Conservation (phyloP, 164 flowering plant species). For the Saururus chinensis region DNA sequence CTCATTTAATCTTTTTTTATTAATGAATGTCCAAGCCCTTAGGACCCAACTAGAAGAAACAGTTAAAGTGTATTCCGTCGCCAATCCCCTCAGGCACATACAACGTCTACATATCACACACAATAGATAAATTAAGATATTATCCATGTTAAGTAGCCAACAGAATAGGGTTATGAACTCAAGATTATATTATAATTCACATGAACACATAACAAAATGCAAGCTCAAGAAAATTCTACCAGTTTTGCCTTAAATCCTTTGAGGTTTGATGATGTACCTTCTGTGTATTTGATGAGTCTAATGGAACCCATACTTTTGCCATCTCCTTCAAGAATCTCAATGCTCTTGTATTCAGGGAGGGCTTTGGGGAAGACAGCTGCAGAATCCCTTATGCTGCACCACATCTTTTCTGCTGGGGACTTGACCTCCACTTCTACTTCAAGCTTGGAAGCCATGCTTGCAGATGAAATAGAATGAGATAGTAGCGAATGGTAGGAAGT, state of each 20-base stretch:
- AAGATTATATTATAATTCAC: no score
- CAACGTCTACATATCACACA: no score
- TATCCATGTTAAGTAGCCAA: no score
- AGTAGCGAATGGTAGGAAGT: neutral
- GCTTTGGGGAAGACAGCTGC: conserved; percentile 48
- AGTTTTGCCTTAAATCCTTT: no score
- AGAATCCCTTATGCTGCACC: conserved; percentile 50
- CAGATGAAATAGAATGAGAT: neutral
- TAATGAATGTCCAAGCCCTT: neutral
- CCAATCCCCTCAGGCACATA: no score
- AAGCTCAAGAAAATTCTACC: no score
- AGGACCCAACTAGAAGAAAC: no score
- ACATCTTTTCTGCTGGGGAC: conserved; percentile 42
- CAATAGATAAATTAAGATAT: no score
- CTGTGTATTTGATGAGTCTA: conserved; percentile 38
- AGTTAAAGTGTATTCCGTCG: no score
- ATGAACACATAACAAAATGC: no score
- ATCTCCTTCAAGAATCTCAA: conserved; percentile 70
- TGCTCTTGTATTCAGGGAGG: conserved; percentile 59
- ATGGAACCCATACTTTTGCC: conserved; percentile 56
- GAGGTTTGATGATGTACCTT: conserved; percentile 27
- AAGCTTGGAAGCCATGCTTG: conserved; percentile 23
- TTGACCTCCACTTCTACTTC: conserved; percentile 57
- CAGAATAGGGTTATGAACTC: no score
- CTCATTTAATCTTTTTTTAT: neutral